Evolutionary conservation across 768 basidiomycete species (phyloP).

Genomic region (Cyclocybe cylindracea): DNA sequence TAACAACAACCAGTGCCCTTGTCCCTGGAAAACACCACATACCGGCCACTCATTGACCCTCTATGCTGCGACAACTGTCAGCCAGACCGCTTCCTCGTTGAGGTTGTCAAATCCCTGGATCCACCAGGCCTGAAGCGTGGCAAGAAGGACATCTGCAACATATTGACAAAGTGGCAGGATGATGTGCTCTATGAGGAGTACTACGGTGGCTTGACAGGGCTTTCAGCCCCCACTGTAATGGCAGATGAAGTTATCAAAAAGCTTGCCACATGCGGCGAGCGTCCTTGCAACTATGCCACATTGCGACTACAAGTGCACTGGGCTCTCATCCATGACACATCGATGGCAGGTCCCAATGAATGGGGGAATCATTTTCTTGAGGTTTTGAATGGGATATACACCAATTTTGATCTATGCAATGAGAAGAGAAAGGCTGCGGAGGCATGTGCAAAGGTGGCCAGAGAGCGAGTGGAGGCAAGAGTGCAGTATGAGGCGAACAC

Average conservation of each 20-base stretch:
- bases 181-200: background rate
- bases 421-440: no score
- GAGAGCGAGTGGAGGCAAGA: background rate
- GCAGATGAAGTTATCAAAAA: conserved; percentile 10
- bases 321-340: conserved; percentile 2
- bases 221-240: conserved; percentile 1
- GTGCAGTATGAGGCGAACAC: background rate
- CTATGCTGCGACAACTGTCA: conserved; percentile 16
- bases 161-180: conserved; percentile 8
- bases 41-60: background rate
- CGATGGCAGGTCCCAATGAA: background rate
- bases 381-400: conserved; percentile 3
- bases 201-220: background rate
- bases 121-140: conserved; percentile 5
- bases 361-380: conserved; percentile 2
- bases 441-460: no score
- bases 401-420: conserved; percentile 3
- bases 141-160: conserved; percentile 5
- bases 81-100: conserved; percentile 6
- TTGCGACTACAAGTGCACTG: conserved; percentile 7
- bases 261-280: conserved; percentile 6
- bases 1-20: background rate
- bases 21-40: background rate
- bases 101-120: background rate
- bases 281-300: background rate